These are phyloP conservation scores for Hansenula sp. DNA, from an alignment of 1,139 yeast genomes.

Conservation along the genomic window DNA sequence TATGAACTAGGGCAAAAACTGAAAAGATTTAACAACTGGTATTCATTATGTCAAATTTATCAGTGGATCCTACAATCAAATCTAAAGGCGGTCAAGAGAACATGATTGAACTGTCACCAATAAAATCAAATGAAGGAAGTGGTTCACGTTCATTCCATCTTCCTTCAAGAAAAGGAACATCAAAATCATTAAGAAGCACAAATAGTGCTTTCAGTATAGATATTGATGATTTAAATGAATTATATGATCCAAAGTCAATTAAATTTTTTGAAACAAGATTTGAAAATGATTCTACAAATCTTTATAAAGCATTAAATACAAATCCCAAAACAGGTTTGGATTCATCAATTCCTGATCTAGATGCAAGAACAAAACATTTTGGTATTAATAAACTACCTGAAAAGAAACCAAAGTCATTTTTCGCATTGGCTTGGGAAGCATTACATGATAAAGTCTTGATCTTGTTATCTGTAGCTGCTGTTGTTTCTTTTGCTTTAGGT, in stretches of 20 bases:
- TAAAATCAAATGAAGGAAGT: conserved; percentile 1
- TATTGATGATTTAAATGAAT: conserved; percentile 23
- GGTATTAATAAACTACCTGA: conserved; percentile 74
- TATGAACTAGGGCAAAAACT: no score
- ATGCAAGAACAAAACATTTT: conserved; percentile 31
- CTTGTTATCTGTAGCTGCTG: conserved; percentile 78
- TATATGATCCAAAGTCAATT: conserved; percentile 33
- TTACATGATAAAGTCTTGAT: conserved; percentile 88
- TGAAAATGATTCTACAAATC: conserved; percentile 16
- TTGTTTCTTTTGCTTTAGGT: conserved; percentile 85
- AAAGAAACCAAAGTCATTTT: conserved; percentile 60
- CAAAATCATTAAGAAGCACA: not conserved
- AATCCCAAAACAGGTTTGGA: conserved; percentile 42
- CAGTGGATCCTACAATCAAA: not conserved
- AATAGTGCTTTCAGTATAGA: conserved; percentile 8
- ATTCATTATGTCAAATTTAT: not conserved
- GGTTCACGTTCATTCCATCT: not conserved
- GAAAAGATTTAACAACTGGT: no score
- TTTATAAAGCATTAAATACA: conserved; percentile 32
- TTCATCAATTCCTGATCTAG: conserved; percentile 21
- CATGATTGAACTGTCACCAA: conserved; percentile 4
- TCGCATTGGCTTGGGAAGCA: conserved; percentile 72
- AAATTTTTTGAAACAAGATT: conserved; percentile 23
- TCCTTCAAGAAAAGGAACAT: conserved; percentile 2
- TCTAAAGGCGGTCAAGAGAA: not conserved